Evolutionary conservation across 2,329 filamentous ascomycete genomes (phyloP), one percentile per base, ranked within the genome.

Genomic region (Zymoseptoria crescenta): DNA sequence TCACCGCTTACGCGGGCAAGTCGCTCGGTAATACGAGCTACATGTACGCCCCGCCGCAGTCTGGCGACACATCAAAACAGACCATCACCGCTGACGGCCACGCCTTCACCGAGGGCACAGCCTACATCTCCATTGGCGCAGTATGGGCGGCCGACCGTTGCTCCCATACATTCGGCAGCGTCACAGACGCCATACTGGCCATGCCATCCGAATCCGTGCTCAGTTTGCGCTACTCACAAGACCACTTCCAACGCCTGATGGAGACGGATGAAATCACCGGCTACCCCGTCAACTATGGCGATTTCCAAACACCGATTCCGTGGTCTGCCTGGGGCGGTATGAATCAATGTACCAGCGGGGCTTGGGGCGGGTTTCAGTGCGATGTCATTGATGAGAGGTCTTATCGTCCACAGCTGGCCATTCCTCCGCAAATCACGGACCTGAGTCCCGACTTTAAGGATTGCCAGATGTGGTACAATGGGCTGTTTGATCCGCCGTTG

Each of bases 381-480:
- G 56, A 59, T 19, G 57, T 70, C 30, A 68, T 70, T 30, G 67
- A 68, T 48, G 67, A 68, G 54, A 57, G 62, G 48, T 35, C 60
- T 3, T 68, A 62, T 41, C 62, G 61, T 5, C 67, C 67, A 10
- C 66, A 69, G 41, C 62, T 69, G 29, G 68, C 66, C 1, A 68
- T 71, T 53, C 69, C 69, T 9, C 68, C 68, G 1, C 60, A 64
- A 24, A 68, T 70, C 35, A 63, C 64, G 8, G 56, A 65, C 3
- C 52, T 71, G 4, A 62, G 65, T 54, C 63, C 66, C 6, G 64
- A 62, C 7, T 71, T 68, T 59, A 49, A 62, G 45, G 54, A 45
- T 20, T 71, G 69, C 52, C 65, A 68, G 56, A 62, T 70, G 61
- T 68, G 62, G 61, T 68, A 68, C 53, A 65, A 65, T 13, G 69